phyloP scores from a whole-genome alignment of 140 eudicot genomes.

The Senecio squalidus region DNA sequence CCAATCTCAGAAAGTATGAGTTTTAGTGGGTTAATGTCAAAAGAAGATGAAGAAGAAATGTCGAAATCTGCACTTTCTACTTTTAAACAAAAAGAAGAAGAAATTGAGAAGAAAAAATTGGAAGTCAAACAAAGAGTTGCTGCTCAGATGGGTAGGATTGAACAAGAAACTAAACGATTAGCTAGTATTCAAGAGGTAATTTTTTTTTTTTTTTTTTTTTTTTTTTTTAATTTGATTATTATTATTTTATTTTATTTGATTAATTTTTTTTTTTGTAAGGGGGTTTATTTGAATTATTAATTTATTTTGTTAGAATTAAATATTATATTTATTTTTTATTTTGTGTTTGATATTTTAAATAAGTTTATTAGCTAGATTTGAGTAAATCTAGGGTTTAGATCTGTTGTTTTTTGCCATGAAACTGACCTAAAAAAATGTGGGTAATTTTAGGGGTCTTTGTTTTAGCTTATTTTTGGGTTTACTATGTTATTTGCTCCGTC shows the following conservation, averaged over 20 bases:
- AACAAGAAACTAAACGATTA: constrained; percentile 75
- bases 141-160: constrained; percentile 81
- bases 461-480: too few relatives aligned
- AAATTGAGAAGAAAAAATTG: constrained; percentile 84
- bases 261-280: neutral
- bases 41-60: constrained; percentile 88
- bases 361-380: neutral
- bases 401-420: constrained; percentile 2
- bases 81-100: constrained; percentile 86
- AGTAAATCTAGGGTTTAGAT: neutral
- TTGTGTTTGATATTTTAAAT: neutral
- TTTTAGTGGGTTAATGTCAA: constrained; percentile 55
- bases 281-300: constrained; percentile 18
- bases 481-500: too few relatives aligned
- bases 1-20: constrained; percentile 57
- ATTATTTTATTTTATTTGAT: constrained; percentile 5
- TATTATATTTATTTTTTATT: neutral
- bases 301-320: constrained; percentile 10
- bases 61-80: constrained; percentile 76
- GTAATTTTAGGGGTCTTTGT: neutral
- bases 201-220: constrained; percentile 11
- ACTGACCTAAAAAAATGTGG: constrained; percentile 2
- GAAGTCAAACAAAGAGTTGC: constrained; percentile 77
- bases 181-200: constrained; percentile 79
- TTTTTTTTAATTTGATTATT: neutral